These are phyloP conservation scores for Cryphonectria nitschkei DNA, from an alignment of 2,329 filamentous ascomycete species.

Conservation along the genomic window DNA sequence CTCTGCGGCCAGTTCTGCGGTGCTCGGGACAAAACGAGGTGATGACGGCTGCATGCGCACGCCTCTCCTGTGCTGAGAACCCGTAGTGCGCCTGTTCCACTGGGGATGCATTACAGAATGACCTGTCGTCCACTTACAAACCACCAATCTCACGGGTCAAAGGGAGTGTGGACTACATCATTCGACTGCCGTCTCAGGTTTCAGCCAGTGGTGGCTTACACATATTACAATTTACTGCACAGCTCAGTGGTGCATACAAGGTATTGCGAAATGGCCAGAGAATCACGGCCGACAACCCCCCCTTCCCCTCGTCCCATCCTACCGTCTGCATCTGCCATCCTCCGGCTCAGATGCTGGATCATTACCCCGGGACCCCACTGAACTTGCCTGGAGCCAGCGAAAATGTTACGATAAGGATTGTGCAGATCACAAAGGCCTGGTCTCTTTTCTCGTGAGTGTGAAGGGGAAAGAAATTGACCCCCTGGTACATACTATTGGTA, in stretches of 20 bases:
- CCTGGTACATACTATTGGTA: background rate
- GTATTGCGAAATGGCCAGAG: conserved; percentile 14
- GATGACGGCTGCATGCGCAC: conserved; percentile 4
- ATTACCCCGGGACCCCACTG: conserved; percentile 1
- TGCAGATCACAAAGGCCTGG: background rate
- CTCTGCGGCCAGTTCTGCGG: background rate
- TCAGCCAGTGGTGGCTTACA: background rate
- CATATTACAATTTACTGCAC: background rate
- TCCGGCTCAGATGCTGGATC: background rate
- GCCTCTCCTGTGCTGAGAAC: conserved; percentile 7
- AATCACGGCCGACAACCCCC: conserved; percentile 1
- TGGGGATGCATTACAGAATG: background rate
- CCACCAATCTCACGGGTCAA: background rate
- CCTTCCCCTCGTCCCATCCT: background rate
- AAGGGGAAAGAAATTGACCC: too few species aligned
- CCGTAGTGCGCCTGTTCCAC: background rate
- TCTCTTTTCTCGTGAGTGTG: background rate
- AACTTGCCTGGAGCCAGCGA: background rate
- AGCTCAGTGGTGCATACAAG: background rate
- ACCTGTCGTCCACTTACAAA: background rate
- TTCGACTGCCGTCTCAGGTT: conserved; percentile 10
- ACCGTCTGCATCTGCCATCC: background rate
- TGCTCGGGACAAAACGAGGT: conserved; percentile 5
- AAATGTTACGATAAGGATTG: background rate
- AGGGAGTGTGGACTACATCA: conserved; percentile 2